Percentiles rank a stretch among this genome's conserved stretches.
Conservation (phyloP, 148 eudicot species). For the Silene latifolia region DNA sequence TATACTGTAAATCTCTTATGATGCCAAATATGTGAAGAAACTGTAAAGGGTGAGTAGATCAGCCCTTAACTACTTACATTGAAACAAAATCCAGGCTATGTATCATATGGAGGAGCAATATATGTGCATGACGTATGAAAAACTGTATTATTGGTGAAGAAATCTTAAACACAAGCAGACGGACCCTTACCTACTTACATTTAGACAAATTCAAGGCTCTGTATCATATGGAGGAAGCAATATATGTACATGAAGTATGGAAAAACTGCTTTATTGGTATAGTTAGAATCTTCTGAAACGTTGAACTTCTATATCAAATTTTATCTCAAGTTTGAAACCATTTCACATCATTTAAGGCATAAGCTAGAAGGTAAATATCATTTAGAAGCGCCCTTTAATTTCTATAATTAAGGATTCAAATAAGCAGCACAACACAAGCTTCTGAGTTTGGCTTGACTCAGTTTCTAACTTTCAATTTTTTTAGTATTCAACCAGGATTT, state of each 20-base stretch:
- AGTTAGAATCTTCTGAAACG: not conserved
- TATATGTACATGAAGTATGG: no score
- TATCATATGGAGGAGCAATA: slow-evolving; percentile 7
- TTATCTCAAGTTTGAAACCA: not conserved
- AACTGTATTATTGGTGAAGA: not conserved
- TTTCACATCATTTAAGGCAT: not conserved
- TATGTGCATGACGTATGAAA: not conserved
- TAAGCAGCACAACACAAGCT: not conserved
- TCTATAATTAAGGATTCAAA: not conserved
- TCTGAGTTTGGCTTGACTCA: slow-evolving; percentile 2
- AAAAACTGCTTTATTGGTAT: no score
- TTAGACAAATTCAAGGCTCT: no score
- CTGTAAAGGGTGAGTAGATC: not conserved
- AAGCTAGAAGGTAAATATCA: slow-evolving; percentile 4
- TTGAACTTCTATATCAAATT: not conserved
- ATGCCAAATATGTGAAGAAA: not conserved
- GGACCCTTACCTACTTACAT: no score
- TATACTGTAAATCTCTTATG: slow-evolving; percentile 1
- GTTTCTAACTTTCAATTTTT: not conserved
- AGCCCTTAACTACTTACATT: not conserved
- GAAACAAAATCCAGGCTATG: not conserved
- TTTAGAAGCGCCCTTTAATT: slow-evolving; percentile 1
- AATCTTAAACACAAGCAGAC: no score
- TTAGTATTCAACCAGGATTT: not conserved
- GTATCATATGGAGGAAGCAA: no score